A percentile compares a stretch with the other conserved stretches of the same genome.
Evolutionary conservation across 2,329 filamentous ascomycete species (phyloP).

Genomic region (Triangularia setosa): DNA sequence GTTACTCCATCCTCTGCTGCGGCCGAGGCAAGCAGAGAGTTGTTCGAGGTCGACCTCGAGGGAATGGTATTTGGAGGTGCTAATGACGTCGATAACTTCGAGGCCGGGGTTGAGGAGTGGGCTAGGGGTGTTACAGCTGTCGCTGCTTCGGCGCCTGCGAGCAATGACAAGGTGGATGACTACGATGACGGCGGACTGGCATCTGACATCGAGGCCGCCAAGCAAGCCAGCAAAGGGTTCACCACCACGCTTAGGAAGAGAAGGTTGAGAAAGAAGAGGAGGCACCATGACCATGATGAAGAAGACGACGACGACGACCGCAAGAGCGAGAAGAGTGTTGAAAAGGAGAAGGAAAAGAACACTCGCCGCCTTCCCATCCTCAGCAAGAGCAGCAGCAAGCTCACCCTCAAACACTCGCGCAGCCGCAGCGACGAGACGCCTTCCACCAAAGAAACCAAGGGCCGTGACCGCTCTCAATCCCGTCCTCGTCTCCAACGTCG

Average conservation of each 20-base stretch:
- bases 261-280: slow-evolving; percentile 33
- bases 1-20: slow-evolving; percentile 50
- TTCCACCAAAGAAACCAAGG: not conserved
- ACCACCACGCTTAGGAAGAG: slow-evolving; percentile 49
- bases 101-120: slow-evolving; percentile 30
- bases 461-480: slow-evolving; percentile 15
- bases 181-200: slow-evolving; percentile 28
- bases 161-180: slow-evolving; percentile 28
- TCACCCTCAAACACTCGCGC: slow-evolving; percentile 27
- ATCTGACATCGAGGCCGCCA: slow-evolving; percentile 34
- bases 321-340: slow-evolving; percentile 6
- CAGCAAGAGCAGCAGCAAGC: slow-evolving; percentile 22
- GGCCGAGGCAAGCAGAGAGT: slow-evolving; percentile 48
- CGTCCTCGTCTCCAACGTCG: slow-evolving; percentile 22
- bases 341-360: slow-evolving; percentile 19
- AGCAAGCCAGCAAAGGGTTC: slow-evolving; percentile 36
- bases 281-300: slow-evolving; percentile 29
- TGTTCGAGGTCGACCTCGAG: slow-evolving; percentile 41
- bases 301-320: slow-evolving; percentile 18
- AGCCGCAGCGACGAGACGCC: slow-evolving; percentile 25
- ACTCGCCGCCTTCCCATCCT: not conserved
- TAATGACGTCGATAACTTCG: slow-evolving; percentile 28
- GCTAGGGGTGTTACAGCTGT: slow-evolving; percentile 26
- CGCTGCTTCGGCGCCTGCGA: slow-evolving; percentile 10
- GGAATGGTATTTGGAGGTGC: slow-evolving; percentile 36